These are phyloP conservation scores for Infundibulicybe gibba DNA, from an alignment of 768 basidiomycete species.

Conservation along the genomic window DNA sequence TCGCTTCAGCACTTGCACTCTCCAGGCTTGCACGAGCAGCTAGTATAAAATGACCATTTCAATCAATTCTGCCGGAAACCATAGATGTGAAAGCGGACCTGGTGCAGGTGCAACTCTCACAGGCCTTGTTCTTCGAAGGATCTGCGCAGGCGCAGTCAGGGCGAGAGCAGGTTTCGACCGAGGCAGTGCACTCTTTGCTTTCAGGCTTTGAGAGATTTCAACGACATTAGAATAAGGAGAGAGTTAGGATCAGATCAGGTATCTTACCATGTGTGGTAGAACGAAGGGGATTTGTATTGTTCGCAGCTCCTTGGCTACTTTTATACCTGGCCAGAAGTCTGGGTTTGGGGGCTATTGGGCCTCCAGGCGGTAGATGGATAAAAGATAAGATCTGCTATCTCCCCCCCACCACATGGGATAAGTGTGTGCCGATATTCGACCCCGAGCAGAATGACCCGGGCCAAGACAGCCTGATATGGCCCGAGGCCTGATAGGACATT, in stretches of 20 bases:
- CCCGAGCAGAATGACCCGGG: too few relatives aligned
- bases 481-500: too few relatives aligned
- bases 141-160: conserved; percentile 27
- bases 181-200: conserved; percentile 9
- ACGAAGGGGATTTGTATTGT: too few relatives aligned
- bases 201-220: conserved; percentile 1
- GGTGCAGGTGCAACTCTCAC: conserved; percentile 18
- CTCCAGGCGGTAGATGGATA: too few relatives aligned
- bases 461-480: too few relatives aligned
- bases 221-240: neutral
- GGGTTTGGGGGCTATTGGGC: too few relatives aligned
- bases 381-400: too few relatives aligned
- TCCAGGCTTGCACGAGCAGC: conserved; percentile 29
- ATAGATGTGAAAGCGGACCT: conserved; percentile 1
- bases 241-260: neutral
- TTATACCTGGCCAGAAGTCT: too few relatives aligned
- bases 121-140: conserved; percentile 29
- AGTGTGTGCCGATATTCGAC: too few relatives aligned
- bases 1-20: conserved; percentile 26
- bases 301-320: too few relatives aligned
- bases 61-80: neutral
- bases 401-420: too few relatives aligned
- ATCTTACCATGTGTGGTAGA: neutral
- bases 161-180: conserved; percentile 18
- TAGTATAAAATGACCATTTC: conserved; percentile 2